phyloP scores from a whole-genome alignment of 345 rosid species.

The Eutrema heterophyllum region DNA sequence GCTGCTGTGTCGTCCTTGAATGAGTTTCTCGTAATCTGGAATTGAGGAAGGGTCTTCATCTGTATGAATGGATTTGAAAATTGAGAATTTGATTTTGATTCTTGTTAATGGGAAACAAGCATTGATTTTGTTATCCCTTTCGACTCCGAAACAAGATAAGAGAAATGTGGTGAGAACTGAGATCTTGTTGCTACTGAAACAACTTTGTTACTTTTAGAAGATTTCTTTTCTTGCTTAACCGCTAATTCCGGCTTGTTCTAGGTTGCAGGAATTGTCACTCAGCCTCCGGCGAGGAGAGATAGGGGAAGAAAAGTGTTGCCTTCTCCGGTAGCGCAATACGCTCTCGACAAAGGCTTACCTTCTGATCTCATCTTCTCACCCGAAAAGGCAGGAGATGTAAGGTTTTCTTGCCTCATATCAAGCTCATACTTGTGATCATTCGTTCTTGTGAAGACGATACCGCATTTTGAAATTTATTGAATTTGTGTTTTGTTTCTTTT shows the following conservation, averaged over 20 bases:
- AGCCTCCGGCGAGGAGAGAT: slow-evolving; percentile 76
- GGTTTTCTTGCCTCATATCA: slow-evolving; percentile 1
- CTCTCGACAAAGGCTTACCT: slow-evolving; percentile 74
- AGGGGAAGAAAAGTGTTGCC: slow-evolving; percentile 79
- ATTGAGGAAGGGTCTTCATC: background rate
- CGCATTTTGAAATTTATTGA: background rate
- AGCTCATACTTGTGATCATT: slow-evolving; percentile 4
- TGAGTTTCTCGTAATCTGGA: too few relatives aligned
- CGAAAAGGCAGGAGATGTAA: slow-evolving; percentile 84
- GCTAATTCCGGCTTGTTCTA: slow-evolving; percentile 24
- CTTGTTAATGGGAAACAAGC: too few relatives aligned
- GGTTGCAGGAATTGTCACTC: slow-evolving; percentile 95
- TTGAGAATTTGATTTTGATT: background rate
- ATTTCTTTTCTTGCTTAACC: background rate
- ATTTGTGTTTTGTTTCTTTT: background rate
- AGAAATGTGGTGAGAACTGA: background rate
- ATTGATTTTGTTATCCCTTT: background rate
- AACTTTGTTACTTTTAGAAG: background rate
- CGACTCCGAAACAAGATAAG: background rate
- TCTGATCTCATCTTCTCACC: slow-evolving; percentile 81
- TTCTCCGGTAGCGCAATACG: slow-evolving; percentile 77
- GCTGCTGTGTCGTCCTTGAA: too few relatives aligned
- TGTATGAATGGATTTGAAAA: background rate
- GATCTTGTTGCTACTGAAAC: background rate
- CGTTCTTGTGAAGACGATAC: too few relatives aligned